These are phyloP conservation scores for Populus hybrid DNA, from an alignment of 441 rosid species.

Conservation along the genomic window DNA sequence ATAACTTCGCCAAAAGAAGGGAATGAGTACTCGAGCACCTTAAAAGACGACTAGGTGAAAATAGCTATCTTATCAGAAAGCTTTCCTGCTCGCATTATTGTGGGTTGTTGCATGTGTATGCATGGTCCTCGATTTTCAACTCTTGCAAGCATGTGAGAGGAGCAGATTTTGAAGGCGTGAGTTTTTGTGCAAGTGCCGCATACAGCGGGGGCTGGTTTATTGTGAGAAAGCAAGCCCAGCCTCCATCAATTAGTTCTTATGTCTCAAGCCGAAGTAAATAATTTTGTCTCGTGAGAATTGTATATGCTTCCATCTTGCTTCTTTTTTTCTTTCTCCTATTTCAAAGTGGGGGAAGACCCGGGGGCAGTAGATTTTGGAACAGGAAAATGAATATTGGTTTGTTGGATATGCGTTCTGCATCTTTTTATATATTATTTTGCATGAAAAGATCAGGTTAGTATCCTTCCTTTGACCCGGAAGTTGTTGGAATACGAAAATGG, in stretches of 20 bases:
- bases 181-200: slow-evolving; percentile 45
- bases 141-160: slow-evolving; percentile 14
- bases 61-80: not conserved
- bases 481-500: too few species aligned
- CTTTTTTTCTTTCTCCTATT: too few species aligned
- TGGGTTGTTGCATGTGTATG: slow-evolving; percentile 12
- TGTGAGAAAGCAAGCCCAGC: slow-evolving; percentile 22
- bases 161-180: slow-evolving; percentile 38
- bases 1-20: slow-evolving; percentile 35
- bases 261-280: slow-evolving; percentile 2
- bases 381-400: too few species aligned
- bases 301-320: too few species aligned
- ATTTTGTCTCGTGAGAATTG: too few species aligned
- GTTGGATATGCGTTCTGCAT: too few species aligned
- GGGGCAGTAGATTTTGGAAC: too few species aligned
- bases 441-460: not conserved
- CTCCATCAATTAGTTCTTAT: slow-evolving; percentile 29
- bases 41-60: slow-evolving; percentile 38
- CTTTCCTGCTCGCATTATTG: slow-evolving; percentile 16
- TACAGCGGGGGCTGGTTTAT: slow-evolving; percentile 29
- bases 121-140: slow-evolving; percentile 14
- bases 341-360: not conserved
- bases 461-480: too few species aligned
- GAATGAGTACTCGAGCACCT: slow-evolving; percentile 35
- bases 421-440: not conserved